phyloP scores from a whole-genome alignment of 106 monocot genomes.

The Hemerocallis citrina region DNA sequence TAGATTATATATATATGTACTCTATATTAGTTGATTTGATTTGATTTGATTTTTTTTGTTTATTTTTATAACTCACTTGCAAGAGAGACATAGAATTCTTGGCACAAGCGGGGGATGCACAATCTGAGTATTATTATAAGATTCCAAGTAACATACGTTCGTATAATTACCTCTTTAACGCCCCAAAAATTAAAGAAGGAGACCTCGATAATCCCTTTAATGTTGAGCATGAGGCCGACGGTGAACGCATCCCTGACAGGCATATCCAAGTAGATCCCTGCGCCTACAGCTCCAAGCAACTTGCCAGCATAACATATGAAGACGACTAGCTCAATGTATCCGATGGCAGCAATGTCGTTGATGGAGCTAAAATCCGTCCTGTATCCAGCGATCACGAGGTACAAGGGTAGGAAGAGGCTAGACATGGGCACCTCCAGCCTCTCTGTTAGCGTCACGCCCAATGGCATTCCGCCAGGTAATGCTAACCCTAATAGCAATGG shows the following conservation, averaged over 20 bases:
- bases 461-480: conserved; percentile 68
- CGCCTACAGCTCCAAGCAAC: conserved; percentile 13
- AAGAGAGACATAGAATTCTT: background rate
- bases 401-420: conserved; percentile 37
- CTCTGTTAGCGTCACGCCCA: conserved; percentile 55
- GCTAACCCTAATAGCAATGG: conserved; percentile 49
- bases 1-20: background rate
- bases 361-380: conserved; percentile 19
- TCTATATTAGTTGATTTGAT: background rate
- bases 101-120: background rate
- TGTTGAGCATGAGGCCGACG: conserved; percentile 46
- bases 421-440: conserved; percentile 33
- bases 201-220: conserved; percentile 49
- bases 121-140: background rate
- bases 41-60: no score
- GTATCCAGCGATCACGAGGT: conserved; percentile 34
- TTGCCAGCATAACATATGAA: conserved; percentile 26
- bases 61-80: background rate
- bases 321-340: conserved; percentile 28
- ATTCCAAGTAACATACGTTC: no score
- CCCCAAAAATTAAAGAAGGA: conserved; percentile 25
- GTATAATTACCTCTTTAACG: conserved; percentile 16
- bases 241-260: conserved; percentile 22
- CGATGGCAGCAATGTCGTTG: background rate
- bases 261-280: conserved; percentile 23